Base-by-base conservation (phyloP, 163 green algal species). In the Scenedesmus sp. region DNA sequence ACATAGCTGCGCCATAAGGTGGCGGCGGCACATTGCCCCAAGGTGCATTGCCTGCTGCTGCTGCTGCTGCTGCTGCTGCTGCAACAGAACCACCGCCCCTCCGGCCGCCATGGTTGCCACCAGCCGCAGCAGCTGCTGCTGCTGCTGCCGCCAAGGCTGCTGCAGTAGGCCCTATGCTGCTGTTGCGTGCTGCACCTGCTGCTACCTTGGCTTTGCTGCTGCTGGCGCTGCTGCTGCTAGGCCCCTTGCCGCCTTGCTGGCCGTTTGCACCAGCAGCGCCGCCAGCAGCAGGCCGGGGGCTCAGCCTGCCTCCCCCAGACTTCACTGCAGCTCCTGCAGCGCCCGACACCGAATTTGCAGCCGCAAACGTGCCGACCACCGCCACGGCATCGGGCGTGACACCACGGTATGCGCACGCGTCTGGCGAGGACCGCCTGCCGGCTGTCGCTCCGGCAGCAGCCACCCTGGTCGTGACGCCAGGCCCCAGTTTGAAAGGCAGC, bases 401-500 rank as follows among this genome's bases (percentile, higher is more conserved):
- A 24, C 10, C 33, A 81, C 1, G 22, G 59, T 83, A 35, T 22
- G 22, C 78, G 30, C 30, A 76, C 0, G 78, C 46, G 24, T 90
- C 85, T n/a, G 20, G 30, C 0, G 85, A 85, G 6, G 33, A 51
- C 10, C 85, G 40, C n/a, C 68, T 30, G 2, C 85, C 85, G 9
- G 85, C 85, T 44, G 85, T 90, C 1, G 85, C 85, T 43, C 85
- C 85, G 5, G 44, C 85, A 53, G 85, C 85, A 35, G 72, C 85
- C 16, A 90, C 85, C 78, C 85, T 56, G 22, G 30, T 90, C 15
- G 42, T 90, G 6, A 59, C 46, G 30, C 85, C 85, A 56, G 85
- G 30, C 5, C 85, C 72, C 7, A 56, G 46, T 12, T 90, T 90
- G 7, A 73, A 35, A 0, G 85, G 85, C 70, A 90, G 85, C 26